Evolutionary conservation across 202 grass and related monocot genomes (phyloP).

Genomic region (Setaria viridis): DNA sequence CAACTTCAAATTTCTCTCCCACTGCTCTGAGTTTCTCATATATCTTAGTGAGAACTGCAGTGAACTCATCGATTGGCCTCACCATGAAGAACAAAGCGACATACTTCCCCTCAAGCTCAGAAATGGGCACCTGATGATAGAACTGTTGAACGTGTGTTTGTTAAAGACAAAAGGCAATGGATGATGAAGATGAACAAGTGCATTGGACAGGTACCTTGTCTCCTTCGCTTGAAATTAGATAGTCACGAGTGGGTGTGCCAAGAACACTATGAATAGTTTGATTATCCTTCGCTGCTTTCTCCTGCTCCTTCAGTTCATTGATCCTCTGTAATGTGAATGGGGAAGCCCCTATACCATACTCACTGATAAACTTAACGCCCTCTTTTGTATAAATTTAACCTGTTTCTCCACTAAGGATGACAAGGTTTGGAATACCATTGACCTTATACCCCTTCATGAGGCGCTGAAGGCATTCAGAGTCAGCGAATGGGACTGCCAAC

Average conservation of each 20-base stretch:
- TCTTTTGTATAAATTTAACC: slow-evolving; percentile 58
- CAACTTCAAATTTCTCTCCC: slow-evolving; percentile 76
- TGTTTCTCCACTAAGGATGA: slow-evolving; percentile 57
- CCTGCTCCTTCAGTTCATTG: slow-evolving; percentile 58
- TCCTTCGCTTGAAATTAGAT: slow-evolving; percentile 66
- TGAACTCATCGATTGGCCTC: slow-evolving; percentile 57
- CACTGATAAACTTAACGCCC: slow-evolving; percentile 58
- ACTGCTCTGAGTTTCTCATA: slow-evolving; percentile 68
- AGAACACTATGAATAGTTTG: slow-evolving; percentile 75
- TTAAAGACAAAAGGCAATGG: neutral
- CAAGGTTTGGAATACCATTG: slow-evolving; percentile 60
- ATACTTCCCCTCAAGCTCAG: slow-evolving; percentile 75
- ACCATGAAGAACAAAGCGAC: slow-evolving; percentile 59
- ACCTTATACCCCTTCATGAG: slow-evolving; percentile 57
- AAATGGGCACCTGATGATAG: slow-evolving; percentile 68
- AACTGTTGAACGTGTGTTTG: neutral
- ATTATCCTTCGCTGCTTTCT: slow-evolving; percentile 57
- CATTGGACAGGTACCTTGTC: slow-evolving; percentile 55
- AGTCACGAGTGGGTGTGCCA: slow-evolving; percentile 51
- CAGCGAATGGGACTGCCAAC: slow-evolving; percentile 76
- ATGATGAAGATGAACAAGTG: neutral
- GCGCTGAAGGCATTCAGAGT: slow-evolving; percentile 39
- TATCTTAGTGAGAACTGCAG: slow-evolving; percentile 51
- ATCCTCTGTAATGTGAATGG: slow-evolving; percentile 74
- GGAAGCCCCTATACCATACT: slow-evolving; percentile 61